Evolutionary conservation across 106 monocot genomes (phyloP).

Genomic region (Dioscorea dumetorum): DNA sequence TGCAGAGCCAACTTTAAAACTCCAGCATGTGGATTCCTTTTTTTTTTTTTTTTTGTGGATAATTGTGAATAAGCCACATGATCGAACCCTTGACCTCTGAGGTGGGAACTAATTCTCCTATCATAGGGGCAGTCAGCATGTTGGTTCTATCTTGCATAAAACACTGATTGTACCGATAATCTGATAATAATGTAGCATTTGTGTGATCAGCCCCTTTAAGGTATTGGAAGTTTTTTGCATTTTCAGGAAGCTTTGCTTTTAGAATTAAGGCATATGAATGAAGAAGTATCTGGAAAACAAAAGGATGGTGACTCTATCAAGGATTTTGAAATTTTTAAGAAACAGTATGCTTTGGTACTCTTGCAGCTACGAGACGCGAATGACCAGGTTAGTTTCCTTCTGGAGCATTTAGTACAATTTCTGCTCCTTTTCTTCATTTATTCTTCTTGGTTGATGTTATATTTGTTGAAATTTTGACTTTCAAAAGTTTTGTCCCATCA

Average conservation of each 20-base stretch:
- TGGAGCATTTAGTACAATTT: not conserved
- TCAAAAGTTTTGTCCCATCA: not conserved
- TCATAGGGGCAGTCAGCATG: too few relatives aligned
- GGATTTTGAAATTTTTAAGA: constrained; percentile 80
- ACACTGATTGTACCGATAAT: too few relatives aligned
- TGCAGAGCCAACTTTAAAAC: too few relatives aligned
- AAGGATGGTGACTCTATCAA: constrained; percentile 52
- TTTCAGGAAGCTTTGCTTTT: constrained; percentile 79
- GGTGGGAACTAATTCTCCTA: too few relatives aligned
- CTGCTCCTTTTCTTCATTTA: not conserved
- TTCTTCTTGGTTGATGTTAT: too few relatives aligned
- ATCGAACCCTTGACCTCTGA: too few relatives aligned
- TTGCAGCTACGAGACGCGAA: constrained; percentile 84
- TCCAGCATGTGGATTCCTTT: too few relatives aligned
- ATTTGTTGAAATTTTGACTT: not conserved
- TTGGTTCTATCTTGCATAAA: too few relatives aligned
- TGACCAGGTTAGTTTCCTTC: constrained; percentile 46
- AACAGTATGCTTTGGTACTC: constrained; percentile 91
- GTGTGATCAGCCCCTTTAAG: too few relatives aligned
- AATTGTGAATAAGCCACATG: too few relatives aligned
- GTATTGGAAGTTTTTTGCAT: not conserved
- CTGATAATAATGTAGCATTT: too few relatives aligned
- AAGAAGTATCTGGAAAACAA: constrained; percentile 70
- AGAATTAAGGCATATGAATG: constrained; percentile 89
- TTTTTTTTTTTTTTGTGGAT: too few relatives aligned